phyloP scores from a whole-genome alignment of 2,329 filamentous ascomycete species.

The Penicillium freii region DNA sequence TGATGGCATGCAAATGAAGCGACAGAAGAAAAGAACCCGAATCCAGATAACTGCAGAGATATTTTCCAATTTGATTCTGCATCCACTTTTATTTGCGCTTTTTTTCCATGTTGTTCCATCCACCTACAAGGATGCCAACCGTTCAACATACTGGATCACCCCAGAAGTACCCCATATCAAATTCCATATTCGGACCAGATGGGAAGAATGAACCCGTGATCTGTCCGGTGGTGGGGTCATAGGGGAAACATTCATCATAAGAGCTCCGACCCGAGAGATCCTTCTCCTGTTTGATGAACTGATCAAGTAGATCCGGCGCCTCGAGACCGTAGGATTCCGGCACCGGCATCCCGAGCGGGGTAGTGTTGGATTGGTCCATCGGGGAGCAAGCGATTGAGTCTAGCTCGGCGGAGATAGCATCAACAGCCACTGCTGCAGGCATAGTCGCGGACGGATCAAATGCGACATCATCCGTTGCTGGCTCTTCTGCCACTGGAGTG shows the following conservation, averaged over 20 bases:
- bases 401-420: conserved; percentile 21
- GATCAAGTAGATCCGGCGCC: conserved; percentile 25
- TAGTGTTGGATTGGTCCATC: conserved; percentile 22
- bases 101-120: not conserved
- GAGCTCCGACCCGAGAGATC: conserved; percentile 20
- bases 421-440: conserved; percentile 10
- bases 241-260: conserved; percentile 35
- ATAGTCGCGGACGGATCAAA: conserved; percentile 20
- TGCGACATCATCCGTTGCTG: conserved; percentile 16
- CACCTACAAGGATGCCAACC: not conserved
- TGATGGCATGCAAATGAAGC: conserved; percentile 10
- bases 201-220: conserved; percentile 42
- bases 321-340: conserved; percentile 22
- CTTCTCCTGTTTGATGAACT: conserved; percentile 31
- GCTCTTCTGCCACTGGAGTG: conserved; percentile 6
- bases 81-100: not conserved
- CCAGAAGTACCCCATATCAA: conserved; percentile 36
- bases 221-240: conserved; percentile 37
- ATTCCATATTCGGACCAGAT: conserved; percentile 27
- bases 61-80: conserved; percentile 5
- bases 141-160: conserved; percentile 30
- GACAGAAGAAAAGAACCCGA: conserved; percentile 4
- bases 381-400: conserved; percentile 27
- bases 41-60: conserved; percentile 3
- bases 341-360: conserved; percentile 22